Evolutionary conservation across 192 early-diverging fungal species (phyloP).

Genomic region (Cladochytrium replicatum): DNA sequence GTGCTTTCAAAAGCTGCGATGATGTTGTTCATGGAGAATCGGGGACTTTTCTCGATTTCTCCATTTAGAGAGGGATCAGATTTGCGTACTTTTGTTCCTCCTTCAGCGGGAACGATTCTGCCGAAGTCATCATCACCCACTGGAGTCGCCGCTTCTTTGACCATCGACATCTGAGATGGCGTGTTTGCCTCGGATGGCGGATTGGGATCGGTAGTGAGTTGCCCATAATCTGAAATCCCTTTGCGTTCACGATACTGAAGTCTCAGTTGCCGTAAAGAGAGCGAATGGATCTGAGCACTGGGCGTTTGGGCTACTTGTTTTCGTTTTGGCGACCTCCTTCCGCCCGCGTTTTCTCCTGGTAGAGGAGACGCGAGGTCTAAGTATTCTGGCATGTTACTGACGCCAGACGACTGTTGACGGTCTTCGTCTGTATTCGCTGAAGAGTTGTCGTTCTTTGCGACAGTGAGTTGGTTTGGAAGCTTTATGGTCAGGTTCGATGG

Average conservation of each 20-base stretch:
- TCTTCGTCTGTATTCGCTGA: no score
- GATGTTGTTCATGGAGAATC: conserved; percentile 1
- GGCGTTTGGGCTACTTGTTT: no score
- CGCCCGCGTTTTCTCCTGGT: conserved; percentile 12
- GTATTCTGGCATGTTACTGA: no score
- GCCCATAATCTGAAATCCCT: no score
- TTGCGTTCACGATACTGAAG: conserved; percentile 18
- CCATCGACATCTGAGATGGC: not conserved
- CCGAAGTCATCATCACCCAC: no score
- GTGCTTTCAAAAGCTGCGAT: conserved; percentile 41
- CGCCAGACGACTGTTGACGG: no score
- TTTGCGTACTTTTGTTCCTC: not conserved
- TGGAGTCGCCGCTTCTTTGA: not conserved
- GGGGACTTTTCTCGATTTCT: conserved; percentile 1
- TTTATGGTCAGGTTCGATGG: no score
- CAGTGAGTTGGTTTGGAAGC: no score
- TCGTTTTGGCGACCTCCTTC: conserved; percentile 22
- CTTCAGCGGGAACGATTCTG: no score
- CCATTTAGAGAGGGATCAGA: not conserved
- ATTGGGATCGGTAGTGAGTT: no score
- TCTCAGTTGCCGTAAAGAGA: conserved; percentile 25
- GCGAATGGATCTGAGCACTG: conserved; percentile 6
- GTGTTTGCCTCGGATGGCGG: no score
- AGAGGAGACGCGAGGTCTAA: conserved; percentile 36
- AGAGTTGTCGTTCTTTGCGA: no score